Percentiles rank a stretch among this genome's conserved stretches.
phyloP scores from a whole-genome alignment of 2,329 filamentous ascomycete species.

The Claviceps maximensis region DNA sequence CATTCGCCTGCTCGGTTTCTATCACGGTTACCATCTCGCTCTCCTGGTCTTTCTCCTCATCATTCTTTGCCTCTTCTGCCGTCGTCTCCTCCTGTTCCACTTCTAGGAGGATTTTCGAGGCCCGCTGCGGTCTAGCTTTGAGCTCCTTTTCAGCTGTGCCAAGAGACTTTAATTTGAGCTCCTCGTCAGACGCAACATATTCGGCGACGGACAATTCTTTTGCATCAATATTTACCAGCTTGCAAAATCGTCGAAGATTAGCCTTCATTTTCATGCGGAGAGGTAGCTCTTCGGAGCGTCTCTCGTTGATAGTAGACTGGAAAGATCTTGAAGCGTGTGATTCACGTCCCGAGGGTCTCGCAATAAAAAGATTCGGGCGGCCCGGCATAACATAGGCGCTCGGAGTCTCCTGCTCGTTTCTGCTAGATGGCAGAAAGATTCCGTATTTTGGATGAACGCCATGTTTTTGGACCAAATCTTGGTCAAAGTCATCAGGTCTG shows the following conservation, averaged over 20 bases:
- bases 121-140: constrained; percentile 15
- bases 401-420: constrained; percentile 30
- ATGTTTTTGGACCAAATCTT: constrained; percentile 34
- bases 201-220: constrained; percentile 22
- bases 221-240: constrained; percentile 17
- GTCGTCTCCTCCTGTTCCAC: constrained; percentile 1
- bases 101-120: constrained; percentile 15
- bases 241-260: constrained; percentile 25
- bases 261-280: constrained; percentile 22
- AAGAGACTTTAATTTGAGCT: constrained; percentile 21
- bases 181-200: constrained; percentile 20
- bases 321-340: constrained; percentile 35
- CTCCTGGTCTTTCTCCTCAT: neutral
- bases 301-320: constrained; percentile 22
- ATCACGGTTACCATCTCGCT: neutral
- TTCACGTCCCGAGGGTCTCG: constrained; percentile 31
- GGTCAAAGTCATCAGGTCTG: constrained; percentile 36
- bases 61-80: neutral
- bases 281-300: constrained; percentile 20
- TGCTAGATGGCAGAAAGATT: constrained; percentile 34
- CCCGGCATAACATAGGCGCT: constrained; percentile 29
- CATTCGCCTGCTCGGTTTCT: neutral
- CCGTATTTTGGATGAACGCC: constrained; percentile 40
- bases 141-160: constrained; percentile 23
- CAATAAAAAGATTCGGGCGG: constrained; percentile 36